Conservation (phyloP, 345 rosid species). For the Eucalyptus cloeziana region DNA sequence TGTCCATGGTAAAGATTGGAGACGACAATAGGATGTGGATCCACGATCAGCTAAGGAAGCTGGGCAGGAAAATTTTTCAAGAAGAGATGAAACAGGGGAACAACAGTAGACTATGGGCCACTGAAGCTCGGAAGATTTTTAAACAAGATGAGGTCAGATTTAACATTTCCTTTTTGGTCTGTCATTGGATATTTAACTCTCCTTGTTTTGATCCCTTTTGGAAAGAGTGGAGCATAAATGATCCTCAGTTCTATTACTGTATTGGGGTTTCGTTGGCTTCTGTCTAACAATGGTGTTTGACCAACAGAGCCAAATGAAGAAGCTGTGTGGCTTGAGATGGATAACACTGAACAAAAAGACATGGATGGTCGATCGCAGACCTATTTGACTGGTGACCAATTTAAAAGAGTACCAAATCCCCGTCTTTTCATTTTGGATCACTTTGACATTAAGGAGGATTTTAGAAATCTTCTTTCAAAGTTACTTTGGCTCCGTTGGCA, state of each 20-base stretch:
- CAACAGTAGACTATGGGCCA: background rate
- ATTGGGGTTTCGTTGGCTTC: background rate
- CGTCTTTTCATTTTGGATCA: background rate
- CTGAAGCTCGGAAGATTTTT: background rate
- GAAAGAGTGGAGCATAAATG: background rate
- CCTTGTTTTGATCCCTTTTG: background rate
- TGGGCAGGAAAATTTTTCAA: background rate
- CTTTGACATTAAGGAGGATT: background rate
- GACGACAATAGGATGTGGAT: background rate
- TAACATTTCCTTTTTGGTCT: background rate
- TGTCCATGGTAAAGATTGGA: background rate
- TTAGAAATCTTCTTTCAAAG: accelerated
- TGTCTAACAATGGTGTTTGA: background rate
- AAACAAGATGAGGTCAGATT: background rate
- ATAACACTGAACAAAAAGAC: background rate
- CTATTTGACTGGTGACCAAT: too few relatives aligned
- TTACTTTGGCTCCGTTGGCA: background rate
- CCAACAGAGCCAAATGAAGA: accelerated
- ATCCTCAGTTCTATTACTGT: background rate
- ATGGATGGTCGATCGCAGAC: background rate
- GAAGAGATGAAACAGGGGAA: background rate
- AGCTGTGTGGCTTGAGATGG: background rate
- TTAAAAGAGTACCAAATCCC: too few relatives aligned
- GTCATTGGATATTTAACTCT: background rate
- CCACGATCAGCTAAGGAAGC: background rate